Percentiles rank a stretch among this genome's conserved stretches.
These are phyloP conservation scores for Hibiscus tridactylites DNA, from an alignment of 345 rosid genomes.

Conservation along the genomic window DNA sequence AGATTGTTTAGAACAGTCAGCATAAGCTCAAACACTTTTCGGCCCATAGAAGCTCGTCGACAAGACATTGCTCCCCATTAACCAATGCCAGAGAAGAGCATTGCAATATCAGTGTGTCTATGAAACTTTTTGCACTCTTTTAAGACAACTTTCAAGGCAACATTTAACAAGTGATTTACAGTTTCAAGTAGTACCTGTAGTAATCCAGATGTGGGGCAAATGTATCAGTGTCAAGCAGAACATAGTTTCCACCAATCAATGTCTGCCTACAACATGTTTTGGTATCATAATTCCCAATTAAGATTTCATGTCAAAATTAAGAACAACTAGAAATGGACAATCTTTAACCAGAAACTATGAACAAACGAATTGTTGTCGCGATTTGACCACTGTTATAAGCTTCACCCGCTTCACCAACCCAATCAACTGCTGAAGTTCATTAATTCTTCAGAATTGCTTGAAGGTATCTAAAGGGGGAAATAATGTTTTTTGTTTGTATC, in stretches of 20 bases:
- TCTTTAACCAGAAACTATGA: conserved; percentile 52
- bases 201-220: neutral
- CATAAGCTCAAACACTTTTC: conserved; percentile 53
- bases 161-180: neutral
- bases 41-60: conserved; percentile 54
- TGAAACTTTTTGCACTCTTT: neutral
- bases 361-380: conserved; percentile 24
- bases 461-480: no score
- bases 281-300: neutral
- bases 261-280: neutral
- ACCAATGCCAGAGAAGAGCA: conserved; percentile 82
- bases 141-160: neutral
- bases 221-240: neutral
- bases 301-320: neutral
- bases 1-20: conserved; percentile 72
- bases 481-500: neutral
- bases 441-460: neutral
- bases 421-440: neutral
- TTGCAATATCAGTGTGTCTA: conserved; percentile 27
- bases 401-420: neutral
- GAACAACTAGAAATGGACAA: neutral
- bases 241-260: conserved; percentile 1
- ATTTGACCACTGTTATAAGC: neutral
- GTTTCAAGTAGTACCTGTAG: neutral
- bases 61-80: conserved; percentile 73